Conservation (phyloP, 257 asterid species). For the Solanum okadae region DNA sequence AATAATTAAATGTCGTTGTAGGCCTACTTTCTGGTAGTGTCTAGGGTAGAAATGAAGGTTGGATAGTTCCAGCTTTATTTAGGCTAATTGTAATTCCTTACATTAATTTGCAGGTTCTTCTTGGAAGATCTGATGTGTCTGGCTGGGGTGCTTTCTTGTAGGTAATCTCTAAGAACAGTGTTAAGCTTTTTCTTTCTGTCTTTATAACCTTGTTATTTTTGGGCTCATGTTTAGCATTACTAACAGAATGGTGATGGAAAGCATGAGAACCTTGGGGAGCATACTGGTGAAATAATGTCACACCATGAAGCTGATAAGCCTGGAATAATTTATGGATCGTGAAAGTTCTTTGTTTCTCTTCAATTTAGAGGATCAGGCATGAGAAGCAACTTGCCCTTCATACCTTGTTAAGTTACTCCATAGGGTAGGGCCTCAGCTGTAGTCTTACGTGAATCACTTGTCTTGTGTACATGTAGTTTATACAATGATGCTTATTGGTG, state of each 20-base stretch:
- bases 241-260: conserved; percentile 58
- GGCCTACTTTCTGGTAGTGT: neutral
- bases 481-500: conserved; percentile 89
- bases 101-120: conserved; percentile 48
- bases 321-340: conserved; percentile 73
- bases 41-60: neutral
- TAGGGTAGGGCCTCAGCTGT: neutral
- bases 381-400: neutral
- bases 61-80: neutral
- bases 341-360: conserved; percentile 62
- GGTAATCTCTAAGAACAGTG: conserved; percentile 34
- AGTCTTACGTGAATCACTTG: neutral
- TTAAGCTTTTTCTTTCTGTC: neutral
- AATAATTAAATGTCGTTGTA: neutral
- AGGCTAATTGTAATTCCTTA: neutral
- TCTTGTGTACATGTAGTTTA: conserved; percentile 48
- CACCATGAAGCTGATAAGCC: conserved; percentile 77
- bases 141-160: conserved; percentile 99
- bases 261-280: conserved; percentile 64
- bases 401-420: neutral
- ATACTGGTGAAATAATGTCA: conserved; percentile 66
- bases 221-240: neutral
- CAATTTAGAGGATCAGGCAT: conserved; percentile 55
- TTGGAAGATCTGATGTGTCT: conserved; percentile 88
- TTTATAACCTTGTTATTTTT: neutral